phyloP scores from a whole-genome alignment of 768 basidiomycete species.

The Dentipellis sp. region DNA sequence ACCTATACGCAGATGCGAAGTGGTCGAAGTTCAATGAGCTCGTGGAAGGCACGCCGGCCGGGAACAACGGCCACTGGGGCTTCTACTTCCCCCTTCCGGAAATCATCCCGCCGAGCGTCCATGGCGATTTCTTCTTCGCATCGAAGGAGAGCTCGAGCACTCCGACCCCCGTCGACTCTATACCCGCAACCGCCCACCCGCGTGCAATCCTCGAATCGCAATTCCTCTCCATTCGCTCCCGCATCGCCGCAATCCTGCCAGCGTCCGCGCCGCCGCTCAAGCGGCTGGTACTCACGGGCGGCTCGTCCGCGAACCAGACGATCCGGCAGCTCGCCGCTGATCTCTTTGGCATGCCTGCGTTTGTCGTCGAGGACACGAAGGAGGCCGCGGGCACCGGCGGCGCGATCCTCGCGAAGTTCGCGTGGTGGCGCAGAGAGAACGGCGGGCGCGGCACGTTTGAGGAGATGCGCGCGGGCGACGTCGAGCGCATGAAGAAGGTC shows the following conservation, averaged over 20 bases:
- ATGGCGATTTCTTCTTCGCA: constrained; percentile 62
- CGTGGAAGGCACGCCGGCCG: constrained; percentile 42
- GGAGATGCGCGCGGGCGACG: constrained; percentile 46
- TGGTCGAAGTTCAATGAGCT: constrained; percentile 68
- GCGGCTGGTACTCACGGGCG: constrained; percentile 70
- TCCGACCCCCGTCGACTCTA: constrained; percentile 17
- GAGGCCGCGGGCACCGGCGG: constrained; percentile 70
- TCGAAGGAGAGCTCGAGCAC: constrained; percentile 18
- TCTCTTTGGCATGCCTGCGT: constrained; percentile 70
- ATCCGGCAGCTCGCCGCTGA: constrained; percentile 73
- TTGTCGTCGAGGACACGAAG: constrained; percentile 42
- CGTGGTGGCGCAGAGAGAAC: constrained; percentile 50
- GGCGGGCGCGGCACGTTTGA: constrained; percentile 45
- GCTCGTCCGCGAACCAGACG: constrained; percentile 62
- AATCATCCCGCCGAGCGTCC: constrained; percentile 75
- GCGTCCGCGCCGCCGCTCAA: constrained; percentile 43
- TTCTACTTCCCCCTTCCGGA: constrained; percentile 82
- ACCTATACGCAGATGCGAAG: constrained; percentile 46
- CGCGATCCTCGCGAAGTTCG: constrained; percentile 60
- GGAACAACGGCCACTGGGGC: constrained; percentile 53
- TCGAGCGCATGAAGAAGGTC: constrained; percentile 49
- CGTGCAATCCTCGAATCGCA: constrained; percentile 81
- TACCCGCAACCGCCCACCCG: constrained; percentile 45
- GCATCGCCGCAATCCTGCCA: constrained; percentile 61
- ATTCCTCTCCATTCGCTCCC: constrained; percentile 69